A percentile compares a stretch with the other conserved stretches of the same genome.
phyloP scores from a whole-genome alignment of 495 filamentous ascomycete genomes.

The Aspergillus carlsbadensis region DNA sequence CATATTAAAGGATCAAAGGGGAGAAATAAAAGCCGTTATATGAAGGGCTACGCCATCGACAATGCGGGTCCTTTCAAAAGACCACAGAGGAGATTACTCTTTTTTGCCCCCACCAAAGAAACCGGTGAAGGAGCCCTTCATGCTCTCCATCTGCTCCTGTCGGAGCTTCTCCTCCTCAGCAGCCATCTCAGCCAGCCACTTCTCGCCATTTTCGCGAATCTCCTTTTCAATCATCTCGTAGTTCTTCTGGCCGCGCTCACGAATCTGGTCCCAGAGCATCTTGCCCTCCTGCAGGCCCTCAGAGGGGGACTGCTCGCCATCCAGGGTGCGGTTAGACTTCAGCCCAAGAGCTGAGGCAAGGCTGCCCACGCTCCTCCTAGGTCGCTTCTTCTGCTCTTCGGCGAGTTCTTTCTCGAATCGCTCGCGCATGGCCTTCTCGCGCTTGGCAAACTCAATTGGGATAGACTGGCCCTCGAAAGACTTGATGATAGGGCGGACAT shows the following conservation, averaged over 20 bases:
- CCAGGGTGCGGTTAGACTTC: constrained; percentile 54
- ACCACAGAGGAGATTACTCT: constrained; percentile 23
- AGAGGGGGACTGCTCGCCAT: constrained; percentile 65
- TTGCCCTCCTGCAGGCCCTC: constrained; percentile 84
- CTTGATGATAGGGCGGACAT: constrained; percentile 80
- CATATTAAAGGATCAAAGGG: constrained; percentile 16
- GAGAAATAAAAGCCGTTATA: background rate
- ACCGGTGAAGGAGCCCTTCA: constrained; percentile 64
- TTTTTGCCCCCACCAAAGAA: constrained; percentile 49
- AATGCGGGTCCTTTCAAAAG: background rate
- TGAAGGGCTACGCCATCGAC: background rate
- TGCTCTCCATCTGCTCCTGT: constrained; percentile 87
- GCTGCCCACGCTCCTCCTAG: constrained; percentile 56
- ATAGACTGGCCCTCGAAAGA: constrained; percentile 86
- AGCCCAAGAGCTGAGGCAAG: constrained; percentile 72
- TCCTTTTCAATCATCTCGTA: constrained; percentile 86
- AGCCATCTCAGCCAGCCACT: constrained; percentile 91
- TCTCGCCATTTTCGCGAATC: constrained; percentile 87
- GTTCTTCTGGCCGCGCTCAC: constrained; percentile 85
- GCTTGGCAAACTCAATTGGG: constrained; percentile 79
- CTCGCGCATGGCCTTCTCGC: constrained; percentile 80
- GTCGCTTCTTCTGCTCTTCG: constrained; percentile 65
- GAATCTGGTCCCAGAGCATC: constrained; percentile 90
- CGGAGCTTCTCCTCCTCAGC: constrained; percentile 78
- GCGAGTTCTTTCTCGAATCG: constrained; percentile 75